Evolutionary conservation across 208 protist genomes (phyloP).

Genomic region (Vickermania spadyakhi): DNA sequence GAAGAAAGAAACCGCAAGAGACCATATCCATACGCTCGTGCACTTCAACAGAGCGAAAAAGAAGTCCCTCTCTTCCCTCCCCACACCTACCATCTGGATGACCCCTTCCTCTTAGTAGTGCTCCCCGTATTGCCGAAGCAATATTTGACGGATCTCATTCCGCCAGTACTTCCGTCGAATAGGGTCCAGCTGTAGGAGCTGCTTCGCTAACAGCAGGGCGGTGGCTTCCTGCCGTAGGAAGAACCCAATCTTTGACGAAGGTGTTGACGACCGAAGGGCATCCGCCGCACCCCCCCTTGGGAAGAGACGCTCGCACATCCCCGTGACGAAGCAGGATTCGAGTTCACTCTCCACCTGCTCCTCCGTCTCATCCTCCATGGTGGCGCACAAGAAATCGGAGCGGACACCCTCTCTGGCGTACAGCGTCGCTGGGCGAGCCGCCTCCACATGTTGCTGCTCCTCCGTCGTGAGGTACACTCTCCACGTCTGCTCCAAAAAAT

Average conservation of each 20-base stretch:
- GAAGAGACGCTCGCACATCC: background rate
- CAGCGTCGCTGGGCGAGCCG: constrained; percentile 17
- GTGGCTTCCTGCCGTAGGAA: constrained; percentile 34
- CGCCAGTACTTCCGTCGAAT: constrained; percentile 77
- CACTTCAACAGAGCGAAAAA: no score
- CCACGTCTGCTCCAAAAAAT: constrained; percentile 51
- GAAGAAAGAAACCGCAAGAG: no score
- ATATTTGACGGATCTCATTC: constrained; percentile 28
- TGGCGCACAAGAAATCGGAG: background rate
- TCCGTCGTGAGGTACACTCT: constrained; percentile 27
- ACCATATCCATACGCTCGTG: no score
- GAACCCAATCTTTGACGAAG: constrained; percentile 6
- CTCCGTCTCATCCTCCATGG: background rate
- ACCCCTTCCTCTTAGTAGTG: background rate
- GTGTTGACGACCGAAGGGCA: background rate
- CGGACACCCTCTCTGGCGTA: constrained; percentile 24
- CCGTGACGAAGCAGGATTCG: background rate
- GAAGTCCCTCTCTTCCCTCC: no score
- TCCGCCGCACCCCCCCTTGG: background rate
- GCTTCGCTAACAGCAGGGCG: constrained; percentile 43
- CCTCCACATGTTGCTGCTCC: constrained; percentile 11
- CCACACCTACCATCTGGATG: no score
- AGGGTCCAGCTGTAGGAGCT: constrained; percentile 29
- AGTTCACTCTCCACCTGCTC: background rate
- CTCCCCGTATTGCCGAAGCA: constrained; percentile 45